These are phyloP conservation scores for Boehmeria nivea DNA, from an alignment of 306 rosid genomes.

Conservation along the genomic window DNA sequence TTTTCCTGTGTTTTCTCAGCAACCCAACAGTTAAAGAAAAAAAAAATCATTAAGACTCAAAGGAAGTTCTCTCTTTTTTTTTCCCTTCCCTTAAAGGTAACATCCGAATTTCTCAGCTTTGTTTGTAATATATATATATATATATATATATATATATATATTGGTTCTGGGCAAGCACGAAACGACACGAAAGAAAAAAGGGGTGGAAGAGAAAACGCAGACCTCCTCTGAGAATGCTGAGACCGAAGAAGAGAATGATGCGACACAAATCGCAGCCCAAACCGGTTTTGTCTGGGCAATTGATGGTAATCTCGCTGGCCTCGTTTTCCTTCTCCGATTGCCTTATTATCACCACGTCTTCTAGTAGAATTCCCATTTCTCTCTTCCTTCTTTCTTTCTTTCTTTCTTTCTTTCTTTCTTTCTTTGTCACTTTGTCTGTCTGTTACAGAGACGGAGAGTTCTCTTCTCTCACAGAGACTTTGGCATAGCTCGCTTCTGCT, in stretches of 20 bases:
- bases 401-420: constrained; percentile 1
- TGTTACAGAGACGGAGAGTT: constrained; percentile 6
- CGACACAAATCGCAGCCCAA: constrained; percentile 93
- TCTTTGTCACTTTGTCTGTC: too few relatives aligned
- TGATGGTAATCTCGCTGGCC: constrained; percentile 67
- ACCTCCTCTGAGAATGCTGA: constrained; percentile 96
- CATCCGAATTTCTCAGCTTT: too few relatives aligned
- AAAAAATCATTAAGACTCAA: too few relatives aligned
- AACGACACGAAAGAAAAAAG: too few relatives aligned
- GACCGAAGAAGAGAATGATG: constrained; percentile 83
- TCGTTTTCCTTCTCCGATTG: constrained; percentile 62
- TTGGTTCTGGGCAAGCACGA: too few relatives aligned
- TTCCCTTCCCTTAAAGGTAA: too few relatives aligned
- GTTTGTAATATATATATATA: too few relatives aligned
- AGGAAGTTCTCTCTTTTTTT: too few relatives aligned
- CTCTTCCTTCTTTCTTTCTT: constrained; percentile 5
- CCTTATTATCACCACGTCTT: constrained; percentile 69
- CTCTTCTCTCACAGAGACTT: background rate
- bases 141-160: background rate
- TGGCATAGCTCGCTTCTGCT: too few relatives aligned
- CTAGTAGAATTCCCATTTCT: constrained; percentile 69
- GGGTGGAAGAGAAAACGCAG: background rate
- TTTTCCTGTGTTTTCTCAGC: background rate
- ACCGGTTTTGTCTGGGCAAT: constrained; percentile 97
- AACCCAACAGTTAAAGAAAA: constrained; percentile 8